Evolutionary conservation across 2,329 filamentous ascomycete genomes (phyloP).

Genomic region (Arthrobotrys sinensis): DNA sequence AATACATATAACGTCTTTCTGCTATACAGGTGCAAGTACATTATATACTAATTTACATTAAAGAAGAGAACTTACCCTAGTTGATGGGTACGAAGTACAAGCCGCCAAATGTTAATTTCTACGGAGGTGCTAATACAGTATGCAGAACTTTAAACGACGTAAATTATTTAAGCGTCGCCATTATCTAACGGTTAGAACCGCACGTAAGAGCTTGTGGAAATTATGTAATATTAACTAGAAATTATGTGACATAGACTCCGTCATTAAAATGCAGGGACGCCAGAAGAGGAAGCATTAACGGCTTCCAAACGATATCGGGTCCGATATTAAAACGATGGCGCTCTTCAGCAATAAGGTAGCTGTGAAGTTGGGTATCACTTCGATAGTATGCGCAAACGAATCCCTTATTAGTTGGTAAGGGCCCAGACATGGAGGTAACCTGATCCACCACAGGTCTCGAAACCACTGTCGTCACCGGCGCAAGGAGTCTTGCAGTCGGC

Average conservation of each 20-base stretch:
- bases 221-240: constrained; percentile 47
- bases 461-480: neutral
- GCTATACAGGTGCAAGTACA: no score
- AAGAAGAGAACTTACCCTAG: no score
- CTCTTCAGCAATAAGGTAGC: neutral
- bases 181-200: no score
- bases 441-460: constrained; percentile 21
- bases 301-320: constrained; percentile 2
- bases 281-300: neutral
- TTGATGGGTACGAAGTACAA: no score
- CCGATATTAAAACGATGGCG: constrained; percentile 2
- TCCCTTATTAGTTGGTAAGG: constrained; percentile 10
- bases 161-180: no score
- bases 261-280: constrained; percentile 2
- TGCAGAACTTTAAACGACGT: no score
- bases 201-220: neutral
- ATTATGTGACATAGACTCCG: constrained; percentile 36
- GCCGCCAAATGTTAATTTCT: no score
- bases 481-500: constrained; percentile 16
- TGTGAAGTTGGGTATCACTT: constrained; percentile 14
- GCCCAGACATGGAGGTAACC: constrained; percentile 25
- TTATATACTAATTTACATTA: no score
- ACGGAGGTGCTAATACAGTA: no score
- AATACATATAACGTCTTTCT: no score
- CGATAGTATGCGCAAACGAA: neutral